These are phyloP conservation scores for Candida silvicultrix DNA, from an alignment of 805 yeast genomes.

Conservation along the genomic window DNA sequence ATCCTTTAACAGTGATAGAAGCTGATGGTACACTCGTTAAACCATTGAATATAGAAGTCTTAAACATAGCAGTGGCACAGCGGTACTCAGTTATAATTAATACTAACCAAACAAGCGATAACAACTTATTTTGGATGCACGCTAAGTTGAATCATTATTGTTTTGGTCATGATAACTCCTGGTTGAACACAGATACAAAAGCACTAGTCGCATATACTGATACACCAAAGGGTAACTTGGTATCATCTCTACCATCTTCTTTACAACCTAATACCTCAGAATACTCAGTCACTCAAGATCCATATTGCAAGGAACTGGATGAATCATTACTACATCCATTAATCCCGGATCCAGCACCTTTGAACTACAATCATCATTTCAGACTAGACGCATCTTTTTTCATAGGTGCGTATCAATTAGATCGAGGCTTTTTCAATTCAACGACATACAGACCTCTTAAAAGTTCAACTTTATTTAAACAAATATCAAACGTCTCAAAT, in stretches of 20 bases:
- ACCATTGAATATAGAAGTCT: constrained; percentile 33
- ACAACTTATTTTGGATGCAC: constrained; percentile 37
- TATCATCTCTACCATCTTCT: constrained; percentile 1
- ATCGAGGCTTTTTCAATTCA: constrained; percentile 22
- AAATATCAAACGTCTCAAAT: constrained; percentile 13
- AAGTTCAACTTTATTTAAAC: constrained; percentile 11
- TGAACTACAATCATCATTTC: constrained; percentile 4
- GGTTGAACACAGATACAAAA: constrained; percentile 25
- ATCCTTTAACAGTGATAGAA: constrained; percentile 42
- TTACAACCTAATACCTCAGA: constrained; percentile 8
- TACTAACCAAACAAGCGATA: constrained; percentile 34
- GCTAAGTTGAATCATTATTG: constrained; percentile 31
- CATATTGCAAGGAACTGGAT: constrained; percentile 21
- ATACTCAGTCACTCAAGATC: constrained; percentile 11
- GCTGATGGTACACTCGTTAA: constrained; percentile 48
- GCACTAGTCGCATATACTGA: constrained; percentile 29
- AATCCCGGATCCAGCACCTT: constrained; percentile 15
- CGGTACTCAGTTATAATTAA: constrained; percentile 55
- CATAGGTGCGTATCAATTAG: constrained; percentile 19
- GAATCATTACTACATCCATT: constrained; percentile 18
- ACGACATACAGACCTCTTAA: constrained; percentile 16
- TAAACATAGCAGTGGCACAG: constrained; percentile 59
- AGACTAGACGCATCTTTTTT: constrained; percentile 20
- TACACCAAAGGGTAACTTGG: constrained; percentile 1
- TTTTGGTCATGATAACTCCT: constrained; percentile 27